Evolutionary conservation across 768 basidiomycete species (phyloP).

Genomic region (Panaeolus papilionaceus): DNA sequence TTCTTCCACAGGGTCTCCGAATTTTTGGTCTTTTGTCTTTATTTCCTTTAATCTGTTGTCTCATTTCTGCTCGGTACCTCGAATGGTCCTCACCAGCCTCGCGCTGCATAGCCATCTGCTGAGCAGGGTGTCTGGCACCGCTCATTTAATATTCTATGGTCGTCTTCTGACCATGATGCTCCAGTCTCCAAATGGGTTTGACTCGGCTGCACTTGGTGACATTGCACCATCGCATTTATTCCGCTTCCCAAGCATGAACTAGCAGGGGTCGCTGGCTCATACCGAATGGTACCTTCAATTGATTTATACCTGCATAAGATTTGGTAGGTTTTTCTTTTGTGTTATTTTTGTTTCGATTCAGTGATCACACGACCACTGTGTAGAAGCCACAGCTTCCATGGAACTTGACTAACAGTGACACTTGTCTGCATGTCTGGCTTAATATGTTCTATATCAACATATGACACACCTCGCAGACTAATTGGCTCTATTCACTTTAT

Average conservation of each 20-base stretch:
- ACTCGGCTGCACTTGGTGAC: neutral
- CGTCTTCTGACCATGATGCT: neutral
- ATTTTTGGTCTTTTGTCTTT: neutral
- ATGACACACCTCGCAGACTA: neutral
- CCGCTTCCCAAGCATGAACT: neutral
- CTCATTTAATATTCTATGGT: neutral
- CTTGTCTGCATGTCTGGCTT: neutral
- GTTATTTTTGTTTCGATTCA: neutral
- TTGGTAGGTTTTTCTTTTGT: conserved; percentile 1
- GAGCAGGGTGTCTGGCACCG: neutral
- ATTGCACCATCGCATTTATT: neutral
- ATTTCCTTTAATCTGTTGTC: neutral
- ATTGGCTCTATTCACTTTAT: neutral
- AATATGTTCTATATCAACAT: neutral
- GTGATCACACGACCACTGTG: neutral
- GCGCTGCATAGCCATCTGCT: neutral
- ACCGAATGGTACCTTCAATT: neutral
- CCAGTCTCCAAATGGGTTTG: conserved; percentile 5
- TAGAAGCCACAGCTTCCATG: neutral
- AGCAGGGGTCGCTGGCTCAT: neutral
- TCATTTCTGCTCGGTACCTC: neutral
- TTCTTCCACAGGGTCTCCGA: neutral
- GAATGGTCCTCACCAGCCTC: neutral
- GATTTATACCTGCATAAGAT: neutral
- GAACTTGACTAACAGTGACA: too few species aligned